Percentiles rank a stretch among this genome's conserved stretches.
These are phyloP conservation scores for Russula compacta DNA, from an alignment of 768 basidiomycete species.

Conservation along the genomic window DNA sequence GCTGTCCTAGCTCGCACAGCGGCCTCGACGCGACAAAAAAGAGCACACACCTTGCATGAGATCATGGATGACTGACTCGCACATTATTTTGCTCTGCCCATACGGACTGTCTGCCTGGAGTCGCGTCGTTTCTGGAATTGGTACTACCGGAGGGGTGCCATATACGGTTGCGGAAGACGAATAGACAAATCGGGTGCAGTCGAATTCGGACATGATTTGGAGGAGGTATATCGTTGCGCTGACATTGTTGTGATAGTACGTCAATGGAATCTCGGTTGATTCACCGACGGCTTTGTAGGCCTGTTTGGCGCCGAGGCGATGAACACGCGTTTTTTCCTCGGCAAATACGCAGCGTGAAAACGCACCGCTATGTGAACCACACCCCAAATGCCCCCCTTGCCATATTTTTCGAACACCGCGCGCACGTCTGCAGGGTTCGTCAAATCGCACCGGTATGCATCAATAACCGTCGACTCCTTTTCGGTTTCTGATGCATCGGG, in stretches of 20 bases:
- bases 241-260: constrained; percentile 94
- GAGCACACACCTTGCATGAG: constrained; percentile 61
- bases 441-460: constrained; percentile 63
- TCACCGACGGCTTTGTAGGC: constrained; percentile 98
- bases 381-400: constrained; percentile 90
- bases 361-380: constrained; percentile 90
- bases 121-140: constrained; percentile 88
- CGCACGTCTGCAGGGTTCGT: constrained; percentile 63
- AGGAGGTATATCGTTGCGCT: constrained; percentile 77
- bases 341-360: constrained; percentile 15
- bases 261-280: constrained; percentile 84
- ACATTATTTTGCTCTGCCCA: constrained; percentile 94
- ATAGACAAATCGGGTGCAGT: constrained; percentile 84
- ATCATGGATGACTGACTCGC: constrained; percentile 83
- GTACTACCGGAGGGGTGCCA: constrained; percentile 84
- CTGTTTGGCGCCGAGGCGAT: constrained; percentile 31
- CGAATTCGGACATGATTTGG: constrained; percentile 78
- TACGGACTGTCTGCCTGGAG: constrained; percentile 88
- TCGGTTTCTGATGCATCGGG: constrained; percentile 56
- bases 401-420: constrained; percentile 74
- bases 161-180: constrained; percentile 98
- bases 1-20: constrained; percentile 34
- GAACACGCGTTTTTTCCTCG: neutral
- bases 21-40: neutral
- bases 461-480: constrained; percentile 63